Base-by-base conservation (phyloP, 2,329 filamentous ascomycete species). In the Trichoderma atrobrunneum region DNA sequence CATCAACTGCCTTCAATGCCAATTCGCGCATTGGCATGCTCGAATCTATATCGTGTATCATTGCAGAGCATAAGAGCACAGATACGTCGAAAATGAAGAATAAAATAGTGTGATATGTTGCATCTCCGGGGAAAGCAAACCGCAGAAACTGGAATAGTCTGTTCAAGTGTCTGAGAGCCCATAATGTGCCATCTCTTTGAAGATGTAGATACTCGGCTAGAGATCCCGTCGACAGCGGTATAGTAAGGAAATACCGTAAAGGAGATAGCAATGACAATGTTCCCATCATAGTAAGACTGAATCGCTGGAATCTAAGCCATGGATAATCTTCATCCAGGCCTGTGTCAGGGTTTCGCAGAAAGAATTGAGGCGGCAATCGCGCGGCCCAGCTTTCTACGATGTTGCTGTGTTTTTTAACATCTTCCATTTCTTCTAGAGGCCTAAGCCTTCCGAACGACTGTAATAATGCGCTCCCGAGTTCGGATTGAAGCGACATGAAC, bases 81-180 rank as follows among this genome's bases (percentile, higher is more conserved):
- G 85, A 82, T 0, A 84, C 86, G 73, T 88, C 85, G 61, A 88
- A 88, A 36, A 87, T 83, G 57, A 81, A 80, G 71, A 87, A 88
- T 0, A 85, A 78, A 7, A 85, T 82, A 66, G 85, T 82, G 73
- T 87, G 84, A 56, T 86, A 87, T 43, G 85, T 86, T 7, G 83
- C 81, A 59, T 86, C 84, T 14, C 83, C 78, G 0, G 84, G 84
- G 43, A 51, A 51, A 62, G 84, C 79, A 43, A 83, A 79, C 21
- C 84, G 78, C 66, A 86, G 85, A 11, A 87, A 81, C 16, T 77
- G 74, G 26, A 80, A 80, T 6, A 85, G 79, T 1, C 80, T 78
- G 3, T 76, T 72, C 73, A 87, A 81, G 2, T 87, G 76, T 60
- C 82, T 82, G 48, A 54, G 21, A 87, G 82, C 80, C 54, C 83